These are phyloP conservation scores for Candida hispaniensis DNA, from an alignment of 805 yeast species.

Conservation along the genomic window DNA sequence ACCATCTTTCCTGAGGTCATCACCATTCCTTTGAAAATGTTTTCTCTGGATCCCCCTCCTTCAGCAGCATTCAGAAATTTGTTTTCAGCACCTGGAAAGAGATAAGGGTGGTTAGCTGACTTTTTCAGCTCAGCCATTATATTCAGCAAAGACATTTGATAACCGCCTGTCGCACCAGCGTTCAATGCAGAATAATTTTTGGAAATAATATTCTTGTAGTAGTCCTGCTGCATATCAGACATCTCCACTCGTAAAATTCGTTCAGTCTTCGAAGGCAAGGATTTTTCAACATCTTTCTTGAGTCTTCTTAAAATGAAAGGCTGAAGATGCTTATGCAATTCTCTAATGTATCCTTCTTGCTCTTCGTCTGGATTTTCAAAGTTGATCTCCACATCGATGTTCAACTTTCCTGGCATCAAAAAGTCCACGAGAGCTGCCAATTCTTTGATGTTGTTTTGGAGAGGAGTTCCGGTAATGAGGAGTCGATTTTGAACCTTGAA, in stretches of 20 bases:
- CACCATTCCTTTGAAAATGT: constrained; percentile 74
- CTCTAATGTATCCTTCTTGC: constrained; percentile 82
- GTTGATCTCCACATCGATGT: constrained; percentile 89
- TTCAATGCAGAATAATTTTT: constrained; percentile 86
- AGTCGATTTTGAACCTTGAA: constrained; percentile 77
- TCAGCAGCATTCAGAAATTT: constrained; percentile 45
- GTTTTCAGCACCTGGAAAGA: constrained; percentile 88
- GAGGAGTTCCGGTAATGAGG: constrained; percentile 94
- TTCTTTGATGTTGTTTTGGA: constrained; percentile 91
- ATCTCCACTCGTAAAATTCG: constrained; percentile 89
- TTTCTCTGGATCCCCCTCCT: constrained; percentile 54
- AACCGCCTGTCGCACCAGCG: constrained; percentile 62
- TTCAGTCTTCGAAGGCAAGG: constrained; percentile 91
- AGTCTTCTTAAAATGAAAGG: constrained; percentile 89
- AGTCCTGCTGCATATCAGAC: constrained; percentile 89
- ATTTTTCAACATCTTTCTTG: constrained; percentile 95
- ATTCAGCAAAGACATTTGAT: constrained; percentile 78
- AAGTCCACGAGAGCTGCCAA: constrained; percentile 90
- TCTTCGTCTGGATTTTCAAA: constrained; percentile 78
- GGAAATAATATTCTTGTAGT: constrained; percentile 86
- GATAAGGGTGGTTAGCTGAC: constrained; percentile 93
- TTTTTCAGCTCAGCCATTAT: constrained; percentile 93
- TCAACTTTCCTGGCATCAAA: constrained; percentile 88
- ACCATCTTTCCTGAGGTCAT: constrained; percentile 99
- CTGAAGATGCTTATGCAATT: constrained; percentile 71